These are phyloP conservation scores for Trichosporon asahii DNA, from an alignment of 1,284 basidiomycete genomes.

Conservation along the genomic window DNA sequence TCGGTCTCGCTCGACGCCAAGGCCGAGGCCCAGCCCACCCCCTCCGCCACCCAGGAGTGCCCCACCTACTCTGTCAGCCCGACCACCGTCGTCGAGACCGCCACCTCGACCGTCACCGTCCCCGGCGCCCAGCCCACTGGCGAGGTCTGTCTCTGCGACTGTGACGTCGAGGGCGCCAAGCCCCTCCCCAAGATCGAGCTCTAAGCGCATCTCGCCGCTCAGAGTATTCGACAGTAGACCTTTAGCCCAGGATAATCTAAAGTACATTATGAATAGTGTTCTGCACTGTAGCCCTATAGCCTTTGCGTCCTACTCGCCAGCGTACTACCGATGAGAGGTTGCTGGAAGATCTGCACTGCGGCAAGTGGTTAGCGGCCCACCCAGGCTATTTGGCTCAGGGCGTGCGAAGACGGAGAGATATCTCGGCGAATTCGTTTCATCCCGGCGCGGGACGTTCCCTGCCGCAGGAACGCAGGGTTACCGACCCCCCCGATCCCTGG, in stretches of 20 bases:
- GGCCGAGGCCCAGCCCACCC: neutral
- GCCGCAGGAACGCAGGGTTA: neutral
- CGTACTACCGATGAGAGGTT: neutral
- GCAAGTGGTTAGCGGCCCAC: neutral
- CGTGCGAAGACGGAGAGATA: neutral
- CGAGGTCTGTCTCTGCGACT: slow-evolving; percentile 15
- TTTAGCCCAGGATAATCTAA: neutral
- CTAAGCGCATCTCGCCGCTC: too few relatives aligned
- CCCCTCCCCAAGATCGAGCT: slow-evolving; percentile 20
- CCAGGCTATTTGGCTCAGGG: neutral
- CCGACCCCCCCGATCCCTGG: neutral
- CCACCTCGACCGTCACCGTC: slow-evolving; percentile 4
- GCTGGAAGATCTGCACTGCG: neutral
- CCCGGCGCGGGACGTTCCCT: neutral
- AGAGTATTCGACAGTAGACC: neutral
- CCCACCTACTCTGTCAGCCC: neutral
- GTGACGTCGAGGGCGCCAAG: slow-evolving; percentile 14
- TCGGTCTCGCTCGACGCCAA: neutral
- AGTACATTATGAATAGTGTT: slow-evolving; percentile 3
- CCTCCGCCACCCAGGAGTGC: neutral
- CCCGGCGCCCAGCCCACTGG: neutral
- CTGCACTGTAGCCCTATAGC: neutral
- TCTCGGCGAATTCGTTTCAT: slow-evolving; percentile 9
- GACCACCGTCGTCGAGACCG: slow-evolving; percentile 9
- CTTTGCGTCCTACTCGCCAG: neutral